Conservation (phyloP, 495 filamentous ascomycete genomes). For the Aspergillus incahuasiensis region DNA sequence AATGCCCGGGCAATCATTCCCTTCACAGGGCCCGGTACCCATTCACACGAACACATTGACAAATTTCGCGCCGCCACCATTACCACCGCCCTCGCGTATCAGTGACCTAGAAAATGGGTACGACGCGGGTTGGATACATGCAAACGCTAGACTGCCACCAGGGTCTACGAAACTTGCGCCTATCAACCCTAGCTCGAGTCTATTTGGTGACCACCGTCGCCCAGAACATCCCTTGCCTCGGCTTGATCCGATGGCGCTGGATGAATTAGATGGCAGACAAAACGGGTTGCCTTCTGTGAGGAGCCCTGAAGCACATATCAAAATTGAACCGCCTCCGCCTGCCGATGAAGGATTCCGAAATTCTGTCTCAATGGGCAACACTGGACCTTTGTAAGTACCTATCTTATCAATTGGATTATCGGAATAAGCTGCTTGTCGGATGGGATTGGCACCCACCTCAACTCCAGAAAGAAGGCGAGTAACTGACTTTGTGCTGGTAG, state of each 20-base stretch:
- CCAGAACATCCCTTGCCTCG: constrained; percentile 24
- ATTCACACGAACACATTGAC: constrained; percentile 46
- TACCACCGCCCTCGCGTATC: constrained; percentile 57
- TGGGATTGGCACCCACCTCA: no score
- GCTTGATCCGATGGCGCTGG: constrained; percentile 39
- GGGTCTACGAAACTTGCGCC: constrained; percentile 36
- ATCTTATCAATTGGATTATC: background rate
- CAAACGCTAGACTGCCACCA: constrained; percentile 37
- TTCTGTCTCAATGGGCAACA: constrained; percentile 33
- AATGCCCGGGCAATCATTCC: constrained; percentile 33
- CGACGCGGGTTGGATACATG: constrained; percentile 59
- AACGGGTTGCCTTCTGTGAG: constrained; percentile 26
- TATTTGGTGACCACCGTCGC: constrained; percentile 45
- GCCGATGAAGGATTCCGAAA: constrained; percentile 42
- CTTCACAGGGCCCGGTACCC: constrained; percentile 50
- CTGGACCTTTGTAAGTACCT: constrained; percentile 45
- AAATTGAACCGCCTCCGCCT: constrained; percentile 43
- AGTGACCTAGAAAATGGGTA: constrained; percentile 49
- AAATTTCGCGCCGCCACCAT: constrained; percentile 52
- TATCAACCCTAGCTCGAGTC: constrained; percentile 50
- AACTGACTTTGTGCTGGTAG: constrained; percentile 28
- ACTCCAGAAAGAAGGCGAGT: no score
- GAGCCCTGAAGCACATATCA: constrained; percentile 40
- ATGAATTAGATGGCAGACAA: constrained; percentile 34
- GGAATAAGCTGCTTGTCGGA: no score